Evolutionary conservation across 129 eudicot genomes (phyloP), one percentile per base, ranked within the genome.

Genomic region (Tagetes patula): DNA sequence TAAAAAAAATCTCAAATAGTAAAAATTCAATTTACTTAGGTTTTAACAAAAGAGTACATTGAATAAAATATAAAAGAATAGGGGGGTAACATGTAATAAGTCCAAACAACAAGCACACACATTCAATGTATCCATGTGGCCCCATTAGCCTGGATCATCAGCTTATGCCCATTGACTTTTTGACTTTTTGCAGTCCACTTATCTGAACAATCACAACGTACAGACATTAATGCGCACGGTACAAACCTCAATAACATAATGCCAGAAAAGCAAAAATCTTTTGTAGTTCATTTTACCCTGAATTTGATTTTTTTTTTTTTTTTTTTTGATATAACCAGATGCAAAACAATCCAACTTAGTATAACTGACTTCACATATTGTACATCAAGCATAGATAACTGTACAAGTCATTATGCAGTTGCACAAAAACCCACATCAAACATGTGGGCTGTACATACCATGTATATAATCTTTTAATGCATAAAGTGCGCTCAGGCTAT

Each of bases 111-210:
- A 71, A 71, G 37, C 37, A 33, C 20, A 78, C 69, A 78, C 73
- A 78, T 78, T 65, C 77, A 78, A 53, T 78, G 82, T 53, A 78
- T 78, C 82, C 42, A 71, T 8, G 60, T 78, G 72, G 73, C 52
- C 82, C 72, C 72, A 70, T 70, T 42, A 77, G 9, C 12, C 39
- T 70, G 9, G 65, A 49, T 70, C 43, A 77, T 60, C 40, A 69
- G 27, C 55, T 78, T 64, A 38, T 49, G 73, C 32, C 60, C 77
- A 76, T 78, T 78, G 82, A 78, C 82, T 63, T 71, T 8, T 72
- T 78, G 77, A 71, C 82, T 41, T 71, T 63, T 52, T 42, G 20
- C 41, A 34, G 72, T 78, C 82, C 77, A 64, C 73, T 62, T 8
- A 63, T 43, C 47, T 71, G 67, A 78, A 62, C 33, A 33, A 77